These are phyloP conservation scores for Trichoderma reesei DNA, from an alignment of 495 filamentous ascomycete genomes.

Conservation along the genomic window DNA sequence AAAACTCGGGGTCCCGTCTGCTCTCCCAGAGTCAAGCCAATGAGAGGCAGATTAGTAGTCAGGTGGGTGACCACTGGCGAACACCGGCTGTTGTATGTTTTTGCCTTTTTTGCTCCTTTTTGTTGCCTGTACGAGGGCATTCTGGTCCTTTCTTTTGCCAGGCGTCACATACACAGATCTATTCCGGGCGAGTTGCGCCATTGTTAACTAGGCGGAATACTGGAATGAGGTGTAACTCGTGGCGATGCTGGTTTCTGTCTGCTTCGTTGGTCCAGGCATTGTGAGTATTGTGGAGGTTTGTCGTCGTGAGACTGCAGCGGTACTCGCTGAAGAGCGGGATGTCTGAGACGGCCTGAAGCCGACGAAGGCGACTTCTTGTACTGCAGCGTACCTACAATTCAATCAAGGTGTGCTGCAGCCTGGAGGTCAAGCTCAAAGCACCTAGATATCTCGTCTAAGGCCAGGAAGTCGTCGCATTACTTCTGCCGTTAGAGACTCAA, in stretches of 20 bases:
- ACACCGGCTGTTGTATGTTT: neutral
- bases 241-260: too few relatives aligned
- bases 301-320: neutral
- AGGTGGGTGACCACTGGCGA: too few relatives aligned
- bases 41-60: neutral
- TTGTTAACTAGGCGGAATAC: too few relatives aligned
- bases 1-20: constrained; percentile 4
- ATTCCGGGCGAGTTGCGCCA: too few relatives aligned
- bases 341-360: neutral
- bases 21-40: neutral
- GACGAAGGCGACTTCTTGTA: neutral
- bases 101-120: neutral
- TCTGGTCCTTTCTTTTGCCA: too few relatives aligned
- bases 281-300: neutral
- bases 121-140: too few relatives aligned
- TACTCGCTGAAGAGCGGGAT: neutral
- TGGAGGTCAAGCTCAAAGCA: neutral
- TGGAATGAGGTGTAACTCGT: too few relatives aligned
- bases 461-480: neutral
- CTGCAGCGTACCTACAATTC: neutral
- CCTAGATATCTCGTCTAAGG: neutral
- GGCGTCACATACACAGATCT: too few relatives aligned
- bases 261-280: neutral
- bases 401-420: neutral
- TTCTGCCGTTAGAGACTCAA: neutral